Conservation (phyloP, 1,284 basidiomycete genomes). For the Fomitiporia mediterranea region DNA sequence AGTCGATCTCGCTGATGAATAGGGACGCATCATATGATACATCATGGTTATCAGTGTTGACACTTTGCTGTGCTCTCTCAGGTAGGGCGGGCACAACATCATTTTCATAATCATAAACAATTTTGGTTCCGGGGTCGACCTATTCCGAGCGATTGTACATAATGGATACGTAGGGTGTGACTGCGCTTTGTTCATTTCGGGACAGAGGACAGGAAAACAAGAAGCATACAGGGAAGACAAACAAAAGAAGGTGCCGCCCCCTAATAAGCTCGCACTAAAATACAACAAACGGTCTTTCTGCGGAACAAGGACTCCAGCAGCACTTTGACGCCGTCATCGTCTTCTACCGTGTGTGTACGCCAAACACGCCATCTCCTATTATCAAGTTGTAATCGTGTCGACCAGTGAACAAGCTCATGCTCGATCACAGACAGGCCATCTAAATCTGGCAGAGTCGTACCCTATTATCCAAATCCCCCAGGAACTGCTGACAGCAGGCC, state of each 20-base stretch:
- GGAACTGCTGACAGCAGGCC: background rate
- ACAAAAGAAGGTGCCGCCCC: background rate
- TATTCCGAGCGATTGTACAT: background rate
- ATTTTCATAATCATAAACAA: background rate
- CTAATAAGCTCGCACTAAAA: background rate
- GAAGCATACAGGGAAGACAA: background rate
- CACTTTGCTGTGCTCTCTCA: background rate
- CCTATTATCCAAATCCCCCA: background rate
- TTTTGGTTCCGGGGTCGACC: background rate
- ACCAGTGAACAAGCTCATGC: background rate
- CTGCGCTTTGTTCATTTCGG: too few relatives aligned
- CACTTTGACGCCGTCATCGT: background rate
- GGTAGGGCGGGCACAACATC: background rate
- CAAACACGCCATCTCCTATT: background rate
- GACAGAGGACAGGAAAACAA: background rate
- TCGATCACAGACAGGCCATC: background rate
- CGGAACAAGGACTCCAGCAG: background rate
- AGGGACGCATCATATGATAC: background rate
- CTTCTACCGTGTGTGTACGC: background rate
- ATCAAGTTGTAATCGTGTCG: too few relatives aligned
- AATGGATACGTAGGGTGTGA: background rate
- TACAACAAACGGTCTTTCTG: too few relatives aligned
- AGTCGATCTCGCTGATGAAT: background rate
- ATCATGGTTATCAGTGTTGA: background rate
- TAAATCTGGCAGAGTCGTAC: background rate